phyloP scores from a whole-genome alignment of 805 yeast genomes.

The Zygoascus tannicola region DNA sequence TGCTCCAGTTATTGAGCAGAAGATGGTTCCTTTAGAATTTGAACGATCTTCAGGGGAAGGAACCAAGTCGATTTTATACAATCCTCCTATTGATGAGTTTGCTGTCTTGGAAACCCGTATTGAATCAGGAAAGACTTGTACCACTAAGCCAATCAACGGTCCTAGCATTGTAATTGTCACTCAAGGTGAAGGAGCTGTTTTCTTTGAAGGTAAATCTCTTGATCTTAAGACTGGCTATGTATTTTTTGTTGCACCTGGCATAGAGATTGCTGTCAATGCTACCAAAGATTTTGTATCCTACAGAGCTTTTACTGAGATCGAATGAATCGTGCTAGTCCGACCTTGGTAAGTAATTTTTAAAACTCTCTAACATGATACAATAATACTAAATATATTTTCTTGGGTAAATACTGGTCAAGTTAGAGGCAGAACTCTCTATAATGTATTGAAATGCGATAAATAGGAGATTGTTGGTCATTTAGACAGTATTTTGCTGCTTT shows the following conservation, averaged over 20 bases:
- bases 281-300: slow-evolving; percentile 54
- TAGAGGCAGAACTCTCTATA: too few relatives aligned
- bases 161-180: slow-evolving; percentile 84
- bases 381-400: too few relatives aligned
- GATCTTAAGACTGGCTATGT: slow-evolving; percentile 64
- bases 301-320: slow-evolving; percentile 55
- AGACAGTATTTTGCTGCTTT: too few relatives aligned
- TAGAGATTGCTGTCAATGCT: slow-evolving; percentile 46
- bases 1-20: slow-evolving; percentile 87
- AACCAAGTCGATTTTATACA: slow-evolving; percentile 41
- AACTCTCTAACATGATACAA: too few relatives aligned
- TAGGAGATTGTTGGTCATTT: too few relatives aligned
- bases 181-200: slow-evolving; percentile 62
- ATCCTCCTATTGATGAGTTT: slow-evolving; percentile 97
- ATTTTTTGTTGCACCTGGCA: slow-evolving; percentile 74
- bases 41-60: slow-evolving; percentile 28
- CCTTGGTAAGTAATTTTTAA: too few relatives aligned
- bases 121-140: slow-evolving; percentile 41
- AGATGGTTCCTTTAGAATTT: slow-evolving; percentile 61
- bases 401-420: too few relatives aligned
- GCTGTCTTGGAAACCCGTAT: slow-evolving; percentile 75
- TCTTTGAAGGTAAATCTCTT: slow-evolving; percentile 30
- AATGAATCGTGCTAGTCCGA: too few relatives aligned
- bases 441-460: neutral
- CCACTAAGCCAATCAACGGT: slow-evolving; percentile 58